Conservation (phyloP, 495 filamentous ascomycete species). For the Elasticomyces elasticus region DNA sequence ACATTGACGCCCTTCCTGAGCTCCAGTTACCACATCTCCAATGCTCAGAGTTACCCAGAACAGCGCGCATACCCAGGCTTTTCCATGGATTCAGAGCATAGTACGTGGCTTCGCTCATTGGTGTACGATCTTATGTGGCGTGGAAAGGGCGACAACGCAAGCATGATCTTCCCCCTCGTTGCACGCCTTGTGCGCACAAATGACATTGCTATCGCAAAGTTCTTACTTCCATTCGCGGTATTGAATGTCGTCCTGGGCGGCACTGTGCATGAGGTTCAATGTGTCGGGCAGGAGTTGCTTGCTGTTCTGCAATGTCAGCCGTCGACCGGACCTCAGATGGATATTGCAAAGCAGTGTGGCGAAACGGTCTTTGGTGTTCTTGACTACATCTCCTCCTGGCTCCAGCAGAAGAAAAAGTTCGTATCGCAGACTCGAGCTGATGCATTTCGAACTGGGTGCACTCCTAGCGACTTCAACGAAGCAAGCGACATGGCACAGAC, state of each 20-base stretch:
- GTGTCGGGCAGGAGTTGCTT: constrained; percentile 60
- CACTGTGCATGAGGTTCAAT: constrained; percentile 50
- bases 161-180: constrained; percentile 67
- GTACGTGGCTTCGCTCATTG: constrained; percentile 67
- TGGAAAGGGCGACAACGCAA: constrained; percentile 55
- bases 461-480: constrained; percentile 29
- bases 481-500: constrained; percentile 40
- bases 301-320: constrained; percentile 49
- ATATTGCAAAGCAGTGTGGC: constrained; percentile 68
- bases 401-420: constrained; percentile 65
- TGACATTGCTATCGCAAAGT: constrained; percentile 72
- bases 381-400: constrained; percentile 84
- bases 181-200: constrained; percentile 70
- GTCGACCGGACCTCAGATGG: constrained; percentile 44
- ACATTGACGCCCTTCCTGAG: constrained; percentile 75
- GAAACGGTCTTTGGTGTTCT: constrained; percentile 86
- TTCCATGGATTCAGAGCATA: constrained; percentile 50
- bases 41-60: constrained; percentile 37
- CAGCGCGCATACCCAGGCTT: constrained; percentile 70
- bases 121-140: constrained; percentile 73
- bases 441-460: constrained; percentile 25
- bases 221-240: constrained; percentile 74
- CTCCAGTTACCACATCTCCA: constrained; percentile 65
- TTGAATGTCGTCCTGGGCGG: constrained; percentile 69
- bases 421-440: constrained; percentile 25